These are phyloP conservation scores for Blastomyces parvus DNA, from an alignment of 2,329 filamentous ascomycete genomes.

Conservation along the genomic window DNA sequence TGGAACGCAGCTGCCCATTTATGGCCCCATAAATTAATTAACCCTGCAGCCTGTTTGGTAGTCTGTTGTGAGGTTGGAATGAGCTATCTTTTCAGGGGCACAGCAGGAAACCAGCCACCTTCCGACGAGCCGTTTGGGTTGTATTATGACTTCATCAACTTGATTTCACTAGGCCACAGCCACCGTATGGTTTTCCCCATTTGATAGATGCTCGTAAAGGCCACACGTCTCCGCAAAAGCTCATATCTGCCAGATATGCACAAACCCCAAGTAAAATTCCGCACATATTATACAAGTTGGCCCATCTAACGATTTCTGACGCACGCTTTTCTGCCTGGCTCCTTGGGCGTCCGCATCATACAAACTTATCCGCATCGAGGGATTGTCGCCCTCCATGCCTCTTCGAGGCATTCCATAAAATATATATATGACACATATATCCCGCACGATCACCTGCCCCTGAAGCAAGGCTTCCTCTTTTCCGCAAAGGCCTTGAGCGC, in stretches of 20 bases:
- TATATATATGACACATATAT: neutral
- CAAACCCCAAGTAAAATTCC: neutral
- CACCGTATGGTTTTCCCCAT: neutral
- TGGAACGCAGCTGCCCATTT: neutral
- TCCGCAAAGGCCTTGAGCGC: conserved; percentile 76
- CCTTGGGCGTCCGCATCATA: neutral
- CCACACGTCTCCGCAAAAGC: neutral
- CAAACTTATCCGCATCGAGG: neutral
- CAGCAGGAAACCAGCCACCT: neutral
- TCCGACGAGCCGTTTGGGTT: neutral
- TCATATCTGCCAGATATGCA: neutral
- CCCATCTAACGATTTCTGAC: neutral
- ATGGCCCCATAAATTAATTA: neutral
- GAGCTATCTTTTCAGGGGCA: neutral
- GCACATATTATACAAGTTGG: neutral
- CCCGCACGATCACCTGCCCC: conserved; percentile 38
- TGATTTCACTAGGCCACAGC: neutral
- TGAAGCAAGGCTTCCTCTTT: conserved; percentile 62
- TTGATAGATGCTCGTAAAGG: neutral
- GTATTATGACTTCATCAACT: neutral
- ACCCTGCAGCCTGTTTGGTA: neutral
- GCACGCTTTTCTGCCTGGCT: neutral
- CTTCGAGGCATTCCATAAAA: neutral
- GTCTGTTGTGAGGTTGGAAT: neutral
- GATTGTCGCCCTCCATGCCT: neutral